Percentiles rank a stretch among this genome's conserved stretches.
phyloP scores from a whole-genome alignment of 805 yeast genomes.

The Candida michaelii region DNA sequence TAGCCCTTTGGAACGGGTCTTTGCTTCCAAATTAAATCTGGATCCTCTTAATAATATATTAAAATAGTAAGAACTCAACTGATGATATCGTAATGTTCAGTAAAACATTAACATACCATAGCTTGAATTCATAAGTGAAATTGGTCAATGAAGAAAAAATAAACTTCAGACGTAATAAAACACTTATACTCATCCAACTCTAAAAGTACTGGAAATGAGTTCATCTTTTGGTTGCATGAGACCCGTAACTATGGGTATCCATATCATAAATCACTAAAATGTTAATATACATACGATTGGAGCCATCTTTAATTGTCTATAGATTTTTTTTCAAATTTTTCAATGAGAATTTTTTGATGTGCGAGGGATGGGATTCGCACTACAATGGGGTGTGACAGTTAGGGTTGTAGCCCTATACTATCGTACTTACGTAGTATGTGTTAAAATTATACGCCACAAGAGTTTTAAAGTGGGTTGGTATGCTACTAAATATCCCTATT shows the following conservation, averaged over 20 bases:
- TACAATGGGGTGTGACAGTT: not conserved
- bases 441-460: no score
- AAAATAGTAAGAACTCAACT: not conserved
- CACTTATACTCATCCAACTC: not conserved
- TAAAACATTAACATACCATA: constrained; percentile 1
- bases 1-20: constrained; percentile 46
- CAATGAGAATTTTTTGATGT: constrained; percentile 1
- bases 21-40: constrained; percentile 7
- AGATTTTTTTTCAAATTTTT: constrained; percentile 2
- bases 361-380: not conserved
- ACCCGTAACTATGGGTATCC: constrained; percentile 40
- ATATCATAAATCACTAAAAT: constrained; percentile 14
- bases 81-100: not conserved
- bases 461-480: no score
- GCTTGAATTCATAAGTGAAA: constrained; percentile 4
- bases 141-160: not conserved
- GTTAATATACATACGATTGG: constrained; percentile 75
- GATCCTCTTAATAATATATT: constrained; percentile 1
- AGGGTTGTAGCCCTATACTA: not conserved
- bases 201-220: not conserved
- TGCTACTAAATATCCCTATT: not conserved
- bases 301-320: constrained; percentile 58
- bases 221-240: constrained; percentile 13
- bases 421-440: no score
- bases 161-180: not conserved